phyloP scores from a whole-genome alignment of 1,284 basidiomycete genomes.

The Irpex sp. region DNA sequence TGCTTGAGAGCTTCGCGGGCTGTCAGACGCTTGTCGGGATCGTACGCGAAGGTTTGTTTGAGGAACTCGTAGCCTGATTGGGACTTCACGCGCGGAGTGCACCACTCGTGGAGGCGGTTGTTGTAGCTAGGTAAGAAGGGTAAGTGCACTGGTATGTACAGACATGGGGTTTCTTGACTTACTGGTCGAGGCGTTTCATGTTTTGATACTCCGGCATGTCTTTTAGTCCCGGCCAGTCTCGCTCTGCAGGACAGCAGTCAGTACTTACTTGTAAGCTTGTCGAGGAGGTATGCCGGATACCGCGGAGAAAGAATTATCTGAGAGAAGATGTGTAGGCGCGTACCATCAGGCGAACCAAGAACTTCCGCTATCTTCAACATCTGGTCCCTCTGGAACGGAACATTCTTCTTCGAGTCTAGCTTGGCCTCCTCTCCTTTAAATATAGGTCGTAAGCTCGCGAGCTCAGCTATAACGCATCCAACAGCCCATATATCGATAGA shows the following conservation, averaged over 20 bases:
- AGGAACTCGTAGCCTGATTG: constrained; percentile 79
- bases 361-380: constrained; percentile 94
- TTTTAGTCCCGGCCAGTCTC: constrained; percentile 85
- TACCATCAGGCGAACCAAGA: constrained; percentile 85
- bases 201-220: constrained; percentile 87
- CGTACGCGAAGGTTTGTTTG: constrained; percentile 82
- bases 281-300: too few relatives aligned
- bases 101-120: constrained; percentile 78
- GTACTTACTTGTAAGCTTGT: not conserved
- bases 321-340: not conserved
- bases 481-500: constrained; percentile 96
- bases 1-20: constrained; percentile 82
- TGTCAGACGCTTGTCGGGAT: constrained; percentile 84
- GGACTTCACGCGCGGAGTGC: constrained; percentile 58
- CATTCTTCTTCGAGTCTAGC: constrained; percentile 87
- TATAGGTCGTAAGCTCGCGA: constrained; percentile 90
- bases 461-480: constrained; percentile 95
- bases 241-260: constrained; percentile 39
- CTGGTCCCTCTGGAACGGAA: constrained; percentile 95
- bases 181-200: constrained; percentile 78
- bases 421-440: constrained; percentile 99
- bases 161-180: constrained; percentile 27
- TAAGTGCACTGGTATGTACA: not conserved
- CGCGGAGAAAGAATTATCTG: too few relatives aligned
- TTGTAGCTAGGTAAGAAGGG: constrained; percentile 44